Percentiles rank a stretch among this genome's conserved stretches.
These are phyloP conservation scores for Talaromyces pinophilus DNA, from an alignment of 2,329 filamentous ascomycete genomes.

Conservation along the genomic window DNA sequence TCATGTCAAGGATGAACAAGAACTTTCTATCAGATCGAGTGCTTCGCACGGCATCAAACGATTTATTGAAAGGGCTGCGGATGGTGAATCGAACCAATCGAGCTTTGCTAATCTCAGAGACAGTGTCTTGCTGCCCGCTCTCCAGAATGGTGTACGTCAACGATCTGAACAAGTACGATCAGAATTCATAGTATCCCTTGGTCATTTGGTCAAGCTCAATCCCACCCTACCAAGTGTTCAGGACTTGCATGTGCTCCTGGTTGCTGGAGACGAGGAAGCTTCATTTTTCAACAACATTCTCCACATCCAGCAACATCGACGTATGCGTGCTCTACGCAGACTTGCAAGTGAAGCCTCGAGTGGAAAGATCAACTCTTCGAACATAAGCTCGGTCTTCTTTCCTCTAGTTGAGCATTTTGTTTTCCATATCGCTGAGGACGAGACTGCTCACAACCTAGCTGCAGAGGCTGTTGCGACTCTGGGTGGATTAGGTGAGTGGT, in stretches of 20 bases:
- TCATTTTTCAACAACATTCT: conserved; percentile 93
- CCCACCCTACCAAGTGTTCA: conserved; percentile 68
- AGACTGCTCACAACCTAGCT: conserved; percentile 73
- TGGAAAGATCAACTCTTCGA: conserved; percentile 69
- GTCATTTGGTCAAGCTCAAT: conserved; percentile 72
- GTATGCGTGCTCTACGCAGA: conserved; percentile 78
- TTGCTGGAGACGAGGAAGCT: conserved; percentile 71
- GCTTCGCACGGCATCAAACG: conserved; percentile 77
- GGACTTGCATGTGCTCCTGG: conserved; percentile 72
- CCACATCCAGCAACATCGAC: conserved; percentile 83
- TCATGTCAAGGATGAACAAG: conserved; percentile 81
- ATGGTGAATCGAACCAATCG: conserved; percentile 47
- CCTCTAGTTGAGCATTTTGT: conserved; percentile 93
- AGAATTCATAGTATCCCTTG: conserved; percentile 79
- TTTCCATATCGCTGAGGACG: conserved; percentile 72
- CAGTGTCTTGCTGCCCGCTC: conserved; percentile 68
- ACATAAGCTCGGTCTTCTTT: conserved; percentile 82
- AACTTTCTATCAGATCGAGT: conserved; percentile 81
- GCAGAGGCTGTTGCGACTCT: conserved; percentile 85
- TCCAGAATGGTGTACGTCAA: conserved; percentile 75
- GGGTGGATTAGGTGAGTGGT: conserved; percentile 68
- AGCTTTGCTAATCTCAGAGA: conserved; percentile 62
- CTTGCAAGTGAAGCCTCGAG: conserved; percentile 68
- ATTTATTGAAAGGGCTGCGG: conserved; percentile 67
- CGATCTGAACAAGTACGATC: conserved; percentile 79